Percentiles rank a stretch among this genome's conserved stretches.
Conservation (phyloP, 805 yeast genomes). For the Saccharomyces paradoxus region DNA sequence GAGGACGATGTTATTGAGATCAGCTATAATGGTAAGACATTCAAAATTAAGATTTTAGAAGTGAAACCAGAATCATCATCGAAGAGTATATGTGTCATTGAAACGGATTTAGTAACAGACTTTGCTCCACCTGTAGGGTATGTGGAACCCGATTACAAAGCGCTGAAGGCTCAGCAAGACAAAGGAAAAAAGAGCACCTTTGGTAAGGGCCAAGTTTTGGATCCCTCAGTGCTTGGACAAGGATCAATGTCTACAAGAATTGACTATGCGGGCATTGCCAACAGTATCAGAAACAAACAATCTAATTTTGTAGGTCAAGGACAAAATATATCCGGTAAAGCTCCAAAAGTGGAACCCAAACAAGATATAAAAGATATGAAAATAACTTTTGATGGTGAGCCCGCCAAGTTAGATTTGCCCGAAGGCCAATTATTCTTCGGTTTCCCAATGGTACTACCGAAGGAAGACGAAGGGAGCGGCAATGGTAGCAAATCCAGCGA, state of each 20-base stretch:
- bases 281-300: slow-evolving; percentile 30
- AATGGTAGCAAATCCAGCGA: slow-evolving; percentile 5
- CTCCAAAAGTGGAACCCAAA: slow-evolving; percentile 18
- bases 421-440: slow-evolving; percentile 90
- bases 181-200: slow-evolving; percentile 17
- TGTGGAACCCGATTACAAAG: slow-evolving; percentile 73
- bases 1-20: slow-evolving; percentile 79
- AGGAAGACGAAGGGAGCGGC: slow-evolving; percentile 28
- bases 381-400: slow-evolving; percentile 50
- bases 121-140: slow-evolving; percentile 99
- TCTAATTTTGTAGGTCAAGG: slow-evolving; percentile 53
- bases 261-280: slow-evolving; percentile 53
- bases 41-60: slow-evolving; percentile 76
- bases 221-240: slow-evolving; percentile 33
- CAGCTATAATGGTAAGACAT: slow-evolving; percentile 69
- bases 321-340: slow-evolving; percentile 59
- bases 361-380: slow-evolving; percentile 31
- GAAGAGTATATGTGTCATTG: slow-evolving; percentile 84
- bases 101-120: slow-evolving; percentile 93
- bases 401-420: slow-evolving; percentile 67
- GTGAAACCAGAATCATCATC: slow-evolving; percentile 64
- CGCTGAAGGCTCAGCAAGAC: slow-evolving; percentile 21
- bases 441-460: slow-evolving; percentile 56
- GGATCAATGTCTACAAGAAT: slow-evolving; percentile 67
- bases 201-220: slow-evolving; percentile 21